Conservation (phyloP, 2,329 filamentous ascomycete species). For the Helotiales sp. region DNA sequence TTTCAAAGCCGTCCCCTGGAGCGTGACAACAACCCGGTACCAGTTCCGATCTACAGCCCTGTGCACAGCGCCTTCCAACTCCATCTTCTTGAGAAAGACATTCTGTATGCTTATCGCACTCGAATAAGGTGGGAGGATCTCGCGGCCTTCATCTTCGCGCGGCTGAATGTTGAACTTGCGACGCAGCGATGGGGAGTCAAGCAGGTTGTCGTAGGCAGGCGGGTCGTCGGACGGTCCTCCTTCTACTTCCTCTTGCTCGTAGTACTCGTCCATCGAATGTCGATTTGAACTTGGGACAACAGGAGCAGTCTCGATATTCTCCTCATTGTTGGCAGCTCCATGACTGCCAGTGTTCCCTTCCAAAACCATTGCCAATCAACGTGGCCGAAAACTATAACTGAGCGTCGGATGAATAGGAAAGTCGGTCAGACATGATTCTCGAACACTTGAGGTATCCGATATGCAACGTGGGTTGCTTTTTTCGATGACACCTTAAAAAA, state of each 20-base stretch:
- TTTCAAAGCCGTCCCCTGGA: constrained; percentile 71
- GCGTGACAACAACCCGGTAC: constrained; percentile 64
- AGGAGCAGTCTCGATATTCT: neutral
- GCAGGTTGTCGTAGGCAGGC: constrained; percentile 32
- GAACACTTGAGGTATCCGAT: neutral
- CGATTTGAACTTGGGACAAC: constrained; percentile 17
- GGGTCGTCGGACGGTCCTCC: constrained; percentile 26
- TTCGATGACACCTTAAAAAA: neutral
- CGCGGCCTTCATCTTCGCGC: constrained; percentile 47
- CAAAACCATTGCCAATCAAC: constrained; percentile 24
- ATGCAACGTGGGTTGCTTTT: constrained; percentile 16
- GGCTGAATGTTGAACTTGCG: constrained; percentile 42
- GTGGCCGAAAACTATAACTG: constrained; percentile 16
- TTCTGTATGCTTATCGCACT: constrained; percentile 60
- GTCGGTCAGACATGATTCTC: constrained; percentile 28
- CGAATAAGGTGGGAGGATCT: constrained; percentile 61
- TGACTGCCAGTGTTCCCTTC: constrained; percentile 15
- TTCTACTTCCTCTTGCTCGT: constrained; percentile 13
- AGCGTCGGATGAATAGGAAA: constrained; percentile 19
- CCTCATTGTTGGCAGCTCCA: constrained; percentile 14
- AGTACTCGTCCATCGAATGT: constrained; percentile 33
- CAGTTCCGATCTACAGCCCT: constrained; percentile 66
- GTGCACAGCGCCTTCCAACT: constrained; percentile 68
- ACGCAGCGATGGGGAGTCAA: constrained; percentile 25
- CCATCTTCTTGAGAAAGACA: constrained; percentile 67